Percentiles rank a stretch among this genome's conserved stretches.
These are phyloP conservation scores for Solanum okadae DNA, from an alignment of 257 asterid species.

Conservation along the genomic window DNA sequence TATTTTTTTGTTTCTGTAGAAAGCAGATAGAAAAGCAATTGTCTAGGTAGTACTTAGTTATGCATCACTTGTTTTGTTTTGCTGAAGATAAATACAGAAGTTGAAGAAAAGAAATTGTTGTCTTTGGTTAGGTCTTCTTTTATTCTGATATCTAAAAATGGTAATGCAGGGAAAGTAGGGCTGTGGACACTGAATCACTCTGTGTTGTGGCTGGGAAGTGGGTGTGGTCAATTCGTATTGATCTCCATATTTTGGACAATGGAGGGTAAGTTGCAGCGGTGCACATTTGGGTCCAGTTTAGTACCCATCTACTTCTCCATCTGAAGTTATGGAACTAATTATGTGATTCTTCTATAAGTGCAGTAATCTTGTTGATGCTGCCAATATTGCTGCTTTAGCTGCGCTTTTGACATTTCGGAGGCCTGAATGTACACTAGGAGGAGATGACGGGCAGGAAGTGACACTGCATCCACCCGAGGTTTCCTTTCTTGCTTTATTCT, in stretches of 20 bases:
- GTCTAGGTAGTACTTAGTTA: not conserved
- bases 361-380: constrained; percentile 96
- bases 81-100: not conserved
- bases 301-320: not conserved
- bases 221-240: constrained; percentile 92
- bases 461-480: constrained; percentile 78
- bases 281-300: not conserved
- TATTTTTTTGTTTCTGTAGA: not conserved
- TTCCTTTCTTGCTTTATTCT: constrained; percentile 2
- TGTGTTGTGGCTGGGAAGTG: constrained; percentile 91
- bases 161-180: constrained; percentile 84
- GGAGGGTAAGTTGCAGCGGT: constrained; percentile 58
- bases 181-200: constrained; percentile 91
- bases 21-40: not conserved
- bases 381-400: constrained; percentile 92
- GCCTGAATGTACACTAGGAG: constrained; percentile 85
- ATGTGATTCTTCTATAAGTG: not conserved
- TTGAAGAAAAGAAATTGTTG: not conserved
- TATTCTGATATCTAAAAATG: not conserved
- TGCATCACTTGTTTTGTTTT: not conserved
- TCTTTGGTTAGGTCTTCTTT: not conserved
- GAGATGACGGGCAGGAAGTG: constrained; percentile 79
- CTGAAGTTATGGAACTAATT: not conserved
- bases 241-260: constrained; percentile 88
- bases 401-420: constrained; percentile 87